Evolutionary conservation across 768 basidiomycete species (phyloP).

Genomic region (Psilocybe sp.): DNA sequence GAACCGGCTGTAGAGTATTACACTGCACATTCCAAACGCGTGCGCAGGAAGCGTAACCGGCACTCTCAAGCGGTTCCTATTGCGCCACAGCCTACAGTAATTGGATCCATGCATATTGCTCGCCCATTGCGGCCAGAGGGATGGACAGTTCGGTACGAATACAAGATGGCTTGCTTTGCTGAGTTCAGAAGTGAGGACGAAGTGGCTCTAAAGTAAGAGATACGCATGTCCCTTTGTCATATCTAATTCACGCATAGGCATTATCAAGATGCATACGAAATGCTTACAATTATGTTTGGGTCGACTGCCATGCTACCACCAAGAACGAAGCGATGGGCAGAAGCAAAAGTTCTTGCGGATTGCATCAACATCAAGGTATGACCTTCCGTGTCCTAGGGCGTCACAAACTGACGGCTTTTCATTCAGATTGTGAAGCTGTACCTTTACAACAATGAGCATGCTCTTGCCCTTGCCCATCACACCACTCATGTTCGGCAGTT

Average conservation of each 20-base stretch:
- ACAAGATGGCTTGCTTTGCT: conserved; percentile 95
- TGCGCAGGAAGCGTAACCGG: conserved; percentile 83
- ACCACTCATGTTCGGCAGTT: conserved; percentile 84
- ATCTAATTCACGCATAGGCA: conserved; percentile 49
- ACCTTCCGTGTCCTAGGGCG: neutral
- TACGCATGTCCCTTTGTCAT: neutral
- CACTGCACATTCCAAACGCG: conserved; percentile 87
- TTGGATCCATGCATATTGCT: conserved; percentile 33
- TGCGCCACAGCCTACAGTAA: conserved; percentile 49
- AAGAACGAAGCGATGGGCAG: conserved; percentile 96
- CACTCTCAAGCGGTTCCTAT: conserved; percentile 60
- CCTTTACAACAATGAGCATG: conserved; percentile 86
- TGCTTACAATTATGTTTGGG: conserved; percentile 83
- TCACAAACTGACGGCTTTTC: neutral
- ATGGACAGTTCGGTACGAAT: conserved; percentile 96
- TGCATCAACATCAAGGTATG: conserved; percentile 86
- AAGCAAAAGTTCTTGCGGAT: conserved; percentile 95
- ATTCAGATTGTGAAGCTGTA: conserved; percentile 83
- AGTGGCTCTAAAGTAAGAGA: conserved; percentile 78
- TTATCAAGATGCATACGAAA: conserved; percentile 90
- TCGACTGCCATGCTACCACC: conserved; percentile 85
- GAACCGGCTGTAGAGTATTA: conserved; percentile 94
- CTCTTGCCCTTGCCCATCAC: conserved; percentile 78
- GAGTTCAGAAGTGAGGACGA: conserved; percentile 94
- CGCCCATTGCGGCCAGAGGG: conserved; percentile 79